Percentiles rank a stretch among this genome's conserved stretches.
phyloP scores from a whole-genome alignment of 306 rosid species.

The Rosa rugosa region DNA sequence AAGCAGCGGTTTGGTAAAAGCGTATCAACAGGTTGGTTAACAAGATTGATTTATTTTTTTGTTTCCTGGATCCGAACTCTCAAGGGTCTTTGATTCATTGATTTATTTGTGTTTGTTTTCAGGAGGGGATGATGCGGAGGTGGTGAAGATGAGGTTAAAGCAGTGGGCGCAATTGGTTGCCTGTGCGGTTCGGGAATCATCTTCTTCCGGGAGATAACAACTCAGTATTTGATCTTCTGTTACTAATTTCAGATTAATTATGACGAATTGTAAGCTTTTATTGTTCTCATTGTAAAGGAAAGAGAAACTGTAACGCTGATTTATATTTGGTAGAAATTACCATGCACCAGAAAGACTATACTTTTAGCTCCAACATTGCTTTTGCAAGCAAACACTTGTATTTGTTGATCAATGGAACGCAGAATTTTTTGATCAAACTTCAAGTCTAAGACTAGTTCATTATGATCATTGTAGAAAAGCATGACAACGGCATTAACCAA shows the following conservation, averaged over 20 bases:
- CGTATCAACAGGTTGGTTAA: constrained; percentile 19
- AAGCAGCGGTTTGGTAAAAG: constrained; percentile 46
- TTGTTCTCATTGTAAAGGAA: background rate
- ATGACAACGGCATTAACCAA: too few relatives aligned
- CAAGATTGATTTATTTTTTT: background rate
- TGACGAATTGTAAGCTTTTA: background rate
- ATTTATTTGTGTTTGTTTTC: background rate
- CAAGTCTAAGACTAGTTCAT: too few relatives aligned
- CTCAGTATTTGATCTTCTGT: background rate
- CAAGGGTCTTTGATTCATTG: background rate
- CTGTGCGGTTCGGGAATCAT: constrained; percentile 51
- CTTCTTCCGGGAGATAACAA: background rate
- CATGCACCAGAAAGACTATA: background rate
- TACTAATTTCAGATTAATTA: background rate
- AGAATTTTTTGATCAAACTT: too few relatives aligned
- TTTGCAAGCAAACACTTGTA: too few relatives aligned
- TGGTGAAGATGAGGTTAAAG: constrained; percentile 64
- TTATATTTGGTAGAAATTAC: background rate
- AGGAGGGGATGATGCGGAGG: constrained; percentile 47
- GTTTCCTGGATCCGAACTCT: background rate
- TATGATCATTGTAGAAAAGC: too few relatives aligned
- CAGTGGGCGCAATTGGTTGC: constrained; percentile 85
- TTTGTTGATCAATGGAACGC: too few relatives aligned
- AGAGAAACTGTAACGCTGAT: background rate
- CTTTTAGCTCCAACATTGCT: background rate